Percentiles rank a stretch among this genome's conserved stretches.
Conservation (phyloP, 1,284 basidiomycete genomes). For the Ceratobasidium theobromae region DNA sequence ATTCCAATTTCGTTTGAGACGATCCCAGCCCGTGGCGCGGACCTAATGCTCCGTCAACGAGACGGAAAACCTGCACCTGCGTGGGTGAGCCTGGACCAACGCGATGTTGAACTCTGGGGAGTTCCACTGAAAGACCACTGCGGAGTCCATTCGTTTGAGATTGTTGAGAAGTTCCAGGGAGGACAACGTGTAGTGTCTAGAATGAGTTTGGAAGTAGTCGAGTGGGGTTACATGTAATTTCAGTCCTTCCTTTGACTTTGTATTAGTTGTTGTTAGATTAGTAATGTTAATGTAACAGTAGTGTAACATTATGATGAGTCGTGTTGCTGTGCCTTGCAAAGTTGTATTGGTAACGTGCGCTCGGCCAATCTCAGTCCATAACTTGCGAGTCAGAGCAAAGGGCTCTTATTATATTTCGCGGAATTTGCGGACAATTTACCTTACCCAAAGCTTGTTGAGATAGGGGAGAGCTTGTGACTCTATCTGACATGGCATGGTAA, state of each 20-base stretch:
- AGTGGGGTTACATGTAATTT: slow-evolving; percentile 9
- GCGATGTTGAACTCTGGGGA: slow-evolving; percentile 40
- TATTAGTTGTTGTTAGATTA: too few relatives aligned
- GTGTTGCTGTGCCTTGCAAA: not conserved
- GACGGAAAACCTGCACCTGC: slow-evolving; percentile 35
- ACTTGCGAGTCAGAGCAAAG: not conserved
- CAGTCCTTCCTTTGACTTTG: not conserved
- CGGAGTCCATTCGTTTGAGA: slow-evolving; percentile 37
- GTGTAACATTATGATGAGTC: slow-evolving; percentile 7
- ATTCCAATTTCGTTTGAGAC: slow-evolving; percentile 39
- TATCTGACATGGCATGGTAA: not conserved
- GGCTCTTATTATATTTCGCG: not conserved
- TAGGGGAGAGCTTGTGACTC: not conserved
- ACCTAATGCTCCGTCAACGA: slow-evolving; percentile 14
- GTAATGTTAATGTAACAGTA: slow-evolving; percentile 25
- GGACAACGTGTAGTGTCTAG: slow-evolving; percentile 38
- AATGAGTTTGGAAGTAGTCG: slow-evolving; percentile 30
- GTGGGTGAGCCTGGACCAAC: slow-evolving; percentile 39
- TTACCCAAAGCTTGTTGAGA: not conserved
- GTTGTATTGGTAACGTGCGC: not conserved
- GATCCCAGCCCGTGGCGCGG: slow-evolving; percentile 16
- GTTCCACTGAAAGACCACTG: slow-evolving; percentile 38
- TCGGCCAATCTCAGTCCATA: not conserved
- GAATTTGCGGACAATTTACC: not conserved
- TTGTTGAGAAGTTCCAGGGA: slow-evolving; percentile 37